Conservation (phyloP, 805 yeast genomes). For the Ogataea parapolymorpha region DNA sequence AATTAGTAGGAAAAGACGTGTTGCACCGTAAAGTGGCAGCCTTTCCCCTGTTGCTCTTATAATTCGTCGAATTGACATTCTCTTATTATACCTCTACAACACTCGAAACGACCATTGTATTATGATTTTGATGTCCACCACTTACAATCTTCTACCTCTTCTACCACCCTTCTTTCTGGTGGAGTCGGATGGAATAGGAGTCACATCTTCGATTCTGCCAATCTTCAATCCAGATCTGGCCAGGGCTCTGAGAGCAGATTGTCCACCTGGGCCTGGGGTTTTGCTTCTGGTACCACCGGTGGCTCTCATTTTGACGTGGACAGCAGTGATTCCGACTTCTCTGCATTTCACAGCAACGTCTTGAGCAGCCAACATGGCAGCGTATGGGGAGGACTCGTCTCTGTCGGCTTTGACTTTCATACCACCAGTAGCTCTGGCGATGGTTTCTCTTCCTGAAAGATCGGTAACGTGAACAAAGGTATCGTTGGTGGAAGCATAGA, state of each 20-base stretch:
- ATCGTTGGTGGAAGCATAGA: conserved; percentile 99
- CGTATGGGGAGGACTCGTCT: conserved; percentile 99
- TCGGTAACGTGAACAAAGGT: conserved; percentile 99
- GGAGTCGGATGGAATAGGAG: conserved; percentile 99
- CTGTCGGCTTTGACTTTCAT: conserved; percentile 99
- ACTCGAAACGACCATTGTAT: conserved; percentile 10
- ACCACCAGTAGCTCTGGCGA: conserved; percentile 99
- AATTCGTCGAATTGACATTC: conserved; percentile 1
- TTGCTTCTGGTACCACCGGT: conserved; percentile 99
- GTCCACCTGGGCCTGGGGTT: conserved; percentile 99
- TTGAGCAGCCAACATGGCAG: conserved; percentile 99
- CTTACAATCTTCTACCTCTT: conserved; percentile 97
- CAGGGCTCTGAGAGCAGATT: conserved; percentile 97
- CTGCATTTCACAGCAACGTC: conserved; percentile 98
- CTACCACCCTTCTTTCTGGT: conserved; percentile 99
- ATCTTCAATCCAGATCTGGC: conserved; percentile 99
- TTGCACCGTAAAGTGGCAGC: not conserved
- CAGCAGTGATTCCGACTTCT: conserved; percentile 99
- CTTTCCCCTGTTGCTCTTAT: not conserved
- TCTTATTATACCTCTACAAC: conserved; percentile 12
- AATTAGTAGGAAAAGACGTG: too few species aligned
- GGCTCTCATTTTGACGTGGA: conserved; percentile 99
- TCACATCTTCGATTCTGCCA: conserved; percentile 99
- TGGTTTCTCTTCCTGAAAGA: conserved; percentile 99
- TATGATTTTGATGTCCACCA: conserved; percentile 6